Base-by-base conservation (phyloP, 768 basidiomycete species). In the Leccinellum luteum region DNA sequence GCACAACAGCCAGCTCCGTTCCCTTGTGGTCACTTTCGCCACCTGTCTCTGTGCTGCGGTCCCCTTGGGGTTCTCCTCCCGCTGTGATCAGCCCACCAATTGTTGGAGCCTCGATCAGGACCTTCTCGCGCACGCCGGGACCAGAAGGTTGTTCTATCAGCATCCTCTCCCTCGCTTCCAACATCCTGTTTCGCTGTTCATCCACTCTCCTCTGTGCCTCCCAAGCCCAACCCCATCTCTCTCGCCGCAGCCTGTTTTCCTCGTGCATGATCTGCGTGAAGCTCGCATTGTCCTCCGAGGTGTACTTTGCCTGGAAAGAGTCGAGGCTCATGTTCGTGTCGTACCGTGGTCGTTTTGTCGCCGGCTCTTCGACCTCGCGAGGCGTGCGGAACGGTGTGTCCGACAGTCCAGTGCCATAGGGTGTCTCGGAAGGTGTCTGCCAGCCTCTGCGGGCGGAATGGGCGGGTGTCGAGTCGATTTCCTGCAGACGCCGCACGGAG, bases 281-380 rank as follows among this genome's bases (percentile, higher is more conserved):
- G 58, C 94, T 97, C 6, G 95, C 86, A 71, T 99, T 99, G 73
- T 99, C 97, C 69, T 98, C 94, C 0, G 94, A 97, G 2, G 97
- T 98, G 70, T 92, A 97, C 44, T 82, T 82, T 0, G 92, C 84
- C 70, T 98, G 97, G 71, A 98, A 99, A 15, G 76, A 76, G 70
- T 98, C 94, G 17, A 98, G 80, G 55, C 82, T 86, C 67, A 93
- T 74, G 58, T 77, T 69, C 3, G 77, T 75, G 63, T 91, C 81
- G 64, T 82, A 86, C 55, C 81, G 82, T 31, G 78, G 66, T 55
- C 85, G 80, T 74, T 92, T 86, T 60, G 70, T 60, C 3, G 78
- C 70, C 25, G 80, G 76, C 61, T 81, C 81, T 32, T 72, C 74
- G 3, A 30, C 43, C 14, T 73, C 75, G n/a, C 45, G 72, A 34